Evolutionary conservation across 2,329 filamentous ascomycete genomes (phyloP).

Genomic region (Cladosporium sp.): DNA sequence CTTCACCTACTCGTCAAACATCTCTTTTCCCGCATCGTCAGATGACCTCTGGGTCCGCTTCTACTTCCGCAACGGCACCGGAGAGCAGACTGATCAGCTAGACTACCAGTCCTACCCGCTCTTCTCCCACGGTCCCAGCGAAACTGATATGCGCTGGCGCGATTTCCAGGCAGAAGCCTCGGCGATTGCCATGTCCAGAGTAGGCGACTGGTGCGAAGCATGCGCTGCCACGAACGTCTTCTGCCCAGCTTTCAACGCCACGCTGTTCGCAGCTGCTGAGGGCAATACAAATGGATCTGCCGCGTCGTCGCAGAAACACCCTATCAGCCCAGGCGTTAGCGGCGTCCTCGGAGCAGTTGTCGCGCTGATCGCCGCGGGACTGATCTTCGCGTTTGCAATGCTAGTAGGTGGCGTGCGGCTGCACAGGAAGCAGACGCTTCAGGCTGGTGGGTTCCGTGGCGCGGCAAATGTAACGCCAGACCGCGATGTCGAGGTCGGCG

Average conservation of each 20-base stretch:
- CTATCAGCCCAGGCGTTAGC: conserved; percentile 47
- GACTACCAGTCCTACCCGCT: conserved; percentile 49
- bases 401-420: conserved; percentile 49
- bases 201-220: conserved; percentile 53
- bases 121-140: conserved; percentile 50
- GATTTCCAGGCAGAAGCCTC: conserved; percentile 52
- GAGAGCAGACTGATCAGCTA: conserved; percentile 25
- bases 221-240: conserved; percentile 51
- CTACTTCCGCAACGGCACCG: conserved; percentile 58
- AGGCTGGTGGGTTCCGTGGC: conserved; percentile 57
- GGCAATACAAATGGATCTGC: neutral
- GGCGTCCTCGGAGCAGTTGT: conserved; percentile 59
- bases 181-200: conserved; percentile 44
- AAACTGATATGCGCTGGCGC: conserved; percentile 49
- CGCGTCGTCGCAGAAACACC: neutral
- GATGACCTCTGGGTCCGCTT: conserved; percentile 57
- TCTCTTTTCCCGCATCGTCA: conserved; percentile 39
- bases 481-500: conserved; percentile 50
- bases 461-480: conserved; percentile 56
- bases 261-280: conserved; percentile 19
- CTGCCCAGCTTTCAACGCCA: conserved; percentile 47
- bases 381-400: conserved; percentile 46
- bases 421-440: conserved; percentile 37
- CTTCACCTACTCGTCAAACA: conserved; percentile 38
- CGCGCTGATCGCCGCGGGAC: conserved; percentile 47